These are phyloP conservation scores for Eutrema heterophyllum DNA, from an alignment of 345 rosid species.

Conservation along the genomic window DNA sequence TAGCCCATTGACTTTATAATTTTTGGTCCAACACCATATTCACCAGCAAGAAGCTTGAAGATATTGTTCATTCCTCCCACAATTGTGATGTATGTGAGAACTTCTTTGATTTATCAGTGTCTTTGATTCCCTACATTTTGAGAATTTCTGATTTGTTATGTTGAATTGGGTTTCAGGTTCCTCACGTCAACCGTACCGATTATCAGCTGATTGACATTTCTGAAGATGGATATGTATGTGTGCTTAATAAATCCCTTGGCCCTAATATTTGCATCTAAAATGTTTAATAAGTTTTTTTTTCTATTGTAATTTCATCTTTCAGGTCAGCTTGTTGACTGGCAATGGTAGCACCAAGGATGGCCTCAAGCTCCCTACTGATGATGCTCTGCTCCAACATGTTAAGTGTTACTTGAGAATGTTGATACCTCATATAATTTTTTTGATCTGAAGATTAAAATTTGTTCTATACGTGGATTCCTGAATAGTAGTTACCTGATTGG, in stretches of 20 bases:
- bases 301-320: background rate
- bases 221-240: conserved; percentile 67
- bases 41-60: conserved; percentile 72
- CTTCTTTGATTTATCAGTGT: background rate
- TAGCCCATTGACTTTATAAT: no score
- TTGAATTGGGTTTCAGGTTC: conserved; percentile 43
- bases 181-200: conserved; percentile 60
- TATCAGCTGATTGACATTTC: conserved; percentile 67
- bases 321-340: conserved; percentile 71
- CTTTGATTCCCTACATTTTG: background rate
- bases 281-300: background rate
- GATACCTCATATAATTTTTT: no score
- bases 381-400: conserved; percentile 53
- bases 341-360: conserved; percentile 67
- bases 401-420: background rate
- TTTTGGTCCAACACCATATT: no score
- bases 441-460: no score
- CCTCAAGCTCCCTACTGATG: conserved; percentile 70
- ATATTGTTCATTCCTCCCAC: conserved; percentile 80
- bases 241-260: background rate
- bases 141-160: background rate
- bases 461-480: no score
- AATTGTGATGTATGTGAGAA: conserved; percentile 54
- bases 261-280: background rate
- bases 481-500: background rate